Evolutionary conservation across 345 rosid genomes (phyloP).

Genomic region (Salix viminalis): DNA sequence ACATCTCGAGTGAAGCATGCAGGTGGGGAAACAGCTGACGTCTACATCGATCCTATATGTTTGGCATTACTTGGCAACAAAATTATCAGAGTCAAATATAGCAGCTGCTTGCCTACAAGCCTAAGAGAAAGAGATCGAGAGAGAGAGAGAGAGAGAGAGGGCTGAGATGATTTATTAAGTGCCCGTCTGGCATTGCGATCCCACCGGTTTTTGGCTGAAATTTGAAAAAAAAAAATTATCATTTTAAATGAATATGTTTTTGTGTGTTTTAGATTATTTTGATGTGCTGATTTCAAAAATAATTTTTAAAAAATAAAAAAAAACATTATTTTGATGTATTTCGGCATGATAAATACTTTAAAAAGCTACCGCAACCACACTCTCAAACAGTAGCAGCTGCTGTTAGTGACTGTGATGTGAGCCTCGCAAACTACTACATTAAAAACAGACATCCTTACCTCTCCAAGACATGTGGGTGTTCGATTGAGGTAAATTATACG

Average conservation of each 20-base stretch:
- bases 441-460: not conserved
- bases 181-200: too few species aligned
- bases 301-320: too few species aligned
- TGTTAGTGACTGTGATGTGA: conserved; percentile 19
- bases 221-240: too few species aligned
- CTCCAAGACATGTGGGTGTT: not conserved
- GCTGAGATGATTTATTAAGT: not conserved
- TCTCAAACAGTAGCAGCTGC: too few species aligned
- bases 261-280: too few species aligned
- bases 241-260: too few species aligned
- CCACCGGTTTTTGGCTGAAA: too few species aligned
- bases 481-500: not conserved
- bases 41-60: not conserved
- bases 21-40: conserved; percentile 5
- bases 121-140: not conserved
- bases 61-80: not conserved
- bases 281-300: too few species aligned
- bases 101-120: conserved; percentile 30
- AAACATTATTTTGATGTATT: too few species aligned
- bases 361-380: too few species aligned
- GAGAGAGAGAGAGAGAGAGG: not conserved
- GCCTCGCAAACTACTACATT: conserved; percentile 21
- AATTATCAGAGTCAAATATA: conserved; percentile 38
- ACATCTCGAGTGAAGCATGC: not conserved
- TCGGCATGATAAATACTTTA: too few species aligned